Base-by-base conservation (phyloP, 805 yeast species). In the Saturnispora ahearnii region DNA sequence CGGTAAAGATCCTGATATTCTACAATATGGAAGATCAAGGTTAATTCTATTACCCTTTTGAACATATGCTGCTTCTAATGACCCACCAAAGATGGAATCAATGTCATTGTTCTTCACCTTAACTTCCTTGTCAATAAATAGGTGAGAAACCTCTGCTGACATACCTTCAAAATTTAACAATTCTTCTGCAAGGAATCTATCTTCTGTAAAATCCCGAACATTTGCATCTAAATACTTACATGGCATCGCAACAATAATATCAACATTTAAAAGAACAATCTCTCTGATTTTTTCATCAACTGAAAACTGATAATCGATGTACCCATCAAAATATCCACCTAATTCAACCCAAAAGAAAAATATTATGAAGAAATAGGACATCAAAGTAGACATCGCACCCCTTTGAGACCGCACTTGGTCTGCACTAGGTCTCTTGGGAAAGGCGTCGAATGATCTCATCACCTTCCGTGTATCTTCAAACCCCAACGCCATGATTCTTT, bases 281-380 rank as follows among this genome's bases (percentile, higher is more conserved):
- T 76, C 77, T 49, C 74, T 67, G 13, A 87, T 67, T 3, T 70
- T 68, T 33, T 73, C 71, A 59, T 87, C 95, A 4, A 93, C 95
- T 3, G 74, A 70, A 63, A 87, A 93, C 57, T 82, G 86, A 56
- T 83, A 85, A 58, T 82, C 88, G 7, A 84, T 76, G 50, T 74
- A 75, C 2, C 97, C 97, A 49, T 93, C 96, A 50, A 90, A 71
- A 62, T 75, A 87, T 12, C 85, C 83, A 7, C 97, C 96, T 29
- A 89, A 67, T 62, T 90, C 95, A 12, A 87, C 78, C 87, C 95
- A 91, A 5, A 87, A 65, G 34, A 90, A 70, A 59, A 88, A 78
- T 13, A 87, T 59, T 15, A 85, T 76, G 51, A 76, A 72, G 26
- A 84, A 55, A n/a, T 76, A 71, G 13, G 89, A 80, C 44, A 84